Base-by-base conservation (phyloP, 495 filamentous ascomycete species). In the Penicillium pancosmium region DNA sequence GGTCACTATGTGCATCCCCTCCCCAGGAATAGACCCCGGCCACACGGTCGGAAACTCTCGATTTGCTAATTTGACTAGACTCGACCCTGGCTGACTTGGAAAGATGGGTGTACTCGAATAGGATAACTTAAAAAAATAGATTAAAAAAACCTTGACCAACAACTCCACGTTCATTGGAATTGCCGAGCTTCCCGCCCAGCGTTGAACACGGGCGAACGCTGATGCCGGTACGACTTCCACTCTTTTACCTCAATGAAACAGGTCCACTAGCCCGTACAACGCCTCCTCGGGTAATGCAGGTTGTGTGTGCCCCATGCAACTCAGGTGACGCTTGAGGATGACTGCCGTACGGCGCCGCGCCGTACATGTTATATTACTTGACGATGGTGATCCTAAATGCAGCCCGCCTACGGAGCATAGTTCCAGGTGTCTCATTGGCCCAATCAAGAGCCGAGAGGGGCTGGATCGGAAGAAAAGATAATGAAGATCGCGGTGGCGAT, bases 111-210 rank as follows among this genome's bases (percentile, higher is more conserved):
- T 31, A 31, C 27, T 31, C 27, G 8, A 31, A 31, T 31, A 31
- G 27, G 27, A 31, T 23, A 48, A 25, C 15, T 31, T 27, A 13
- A 48, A 23, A 25, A 27, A 31, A 31, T 31, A 31, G 0, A 31
- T 31, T 1, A 31, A 19, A 48, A n/a, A 12, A 57, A 57, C 33
- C 21, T 21, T 47, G 16, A 56, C 16, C 46, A 46, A 19, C 43
- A 46, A 52, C 44, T 64, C 61, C 61, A 64, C 63, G 63, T 66
- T 61, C 57, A 40, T 61, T 56, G 44, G 51, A 50, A 61, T 63
- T 64, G 64, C 66, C 66, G 66, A 69, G 61, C 60, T 64, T 67
- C 61, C 66, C 66, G 66, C 64, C 59, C 61, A 54, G 31, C 9
- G 33, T 60, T 56, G 19, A 60, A 57, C 60, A 60, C 57, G 60